Evolutionary conservation across 345 rosid species (phyloP), one percentile per base, ranked within the genome.

Genomic region (Fremontodendron californicum): DNA sequence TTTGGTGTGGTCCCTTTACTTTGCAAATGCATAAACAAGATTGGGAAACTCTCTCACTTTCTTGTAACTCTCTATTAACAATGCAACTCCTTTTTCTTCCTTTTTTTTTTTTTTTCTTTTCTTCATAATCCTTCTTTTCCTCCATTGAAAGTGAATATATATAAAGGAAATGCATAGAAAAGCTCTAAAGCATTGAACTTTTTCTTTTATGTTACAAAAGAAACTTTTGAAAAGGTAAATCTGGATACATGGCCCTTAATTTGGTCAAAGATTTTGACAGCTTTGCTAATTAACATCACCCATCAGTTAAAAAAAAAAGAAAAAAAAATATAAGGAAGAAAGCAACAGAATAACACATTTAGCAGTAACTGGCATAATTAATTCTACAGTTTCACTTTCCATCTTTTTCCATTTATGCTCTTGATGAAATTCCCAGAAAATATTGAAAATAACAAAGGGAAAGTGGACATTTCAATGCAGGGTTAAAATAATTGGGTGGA

Each of bases 171-270:
- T 43, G 18, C 40, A n/a, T 2, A 52, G 37, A 71, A 82, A 77
- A 66, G 81, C 68, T 31, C 5, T 57, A 78, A 80, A 81, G 75
- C 77, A 40, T 66, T 16, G 21, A 61, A 9, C 72, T 51, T 81
- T 70, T 46, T 27, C 46, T 84, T 73, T 66, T 9, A 45, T 49
- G 37, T 52, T 73, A 31, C n/a, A 40, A 7, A 76, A 42, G 77
- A 80, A 70, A 55, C 62, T 43, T 74, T 48, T 23, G 37, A 58
- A 80, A 76, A 42, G 79, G 48, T 57, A 40, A 63, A 45, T 74
- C 11, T 65, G 58, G 66, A 74, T 81, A 63, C 79, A 72, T 21
- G 18, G 43, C 45, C 39, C 63, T 29, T n/a, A n/a, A n/a, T 35
- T 46, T 49, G 48, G 27, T 73, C 71, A 74, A 43, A 33, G 78